Evolutionary conservation across 2,329 filamentous ascomycete species (phyloP), one percentile per base, ranked within the genome.

Genomic region (Zymoseptoria tritici): DNA sequence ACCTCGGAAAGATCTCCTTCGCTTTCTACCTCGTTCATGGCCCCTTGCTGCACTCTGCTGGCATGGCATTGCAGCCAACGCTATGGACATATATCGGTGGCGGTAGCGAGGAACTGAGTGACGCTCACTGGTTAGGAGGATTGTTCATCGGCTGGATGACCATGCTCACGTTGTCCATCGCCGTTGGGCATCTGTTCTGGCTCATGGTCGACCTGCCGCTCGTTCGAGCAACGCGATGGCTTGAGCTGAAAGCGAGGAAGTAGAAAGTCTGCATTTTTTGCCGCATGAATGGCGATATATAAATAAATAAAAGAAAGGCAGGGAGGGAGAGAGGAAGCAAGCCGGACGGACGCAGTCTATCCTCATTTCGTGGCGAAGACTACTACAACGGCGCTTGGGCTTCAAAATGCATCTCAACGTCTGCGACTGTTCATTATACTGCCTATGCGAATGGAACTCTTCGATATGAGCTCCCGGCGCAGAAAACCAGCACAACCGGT

Each of bases 11-110:
- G 50, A 57, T 60, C 9, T 61, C 59, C 1, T 63, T 57, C 55
- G 61, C 57, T 2, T 57, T 65, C 42, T 64, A 65, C 49, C 55
- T 63, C 7, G 59, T 61, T 8, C 63, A 65, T 31, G 61, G 60
- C 16, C 62, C 60, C 0, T 20, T 64, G 11, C 42, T 63, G 2
- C 62, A 63, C n/a, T 63, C 62, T 2, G 21, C 46, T 0, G 61
- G 57, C n/a, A 61, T 61, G 13, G 55, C 59, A n/a, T 26, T 63
- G n/a, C 61, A 63, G 52, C 61, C 59, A 1, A 54, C 26, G 49
- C 61, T 63, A 8, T 63, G 29, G 20, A 50, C 50, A 6, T 24
- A 42, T 11, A 36, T 59, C 6, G 61, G 59, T 9, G n/a, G 26
- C n/a, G 36, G 56, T 9, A 60, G 52, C 4, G 16, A 29, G 16